Percentiles rank a stretch among this genome's conserved stretches.
phyloP scores from a whole-genome alignment of 2,329 filamentous ascomycete genomes.

The Cercospora sojina region DNA sequence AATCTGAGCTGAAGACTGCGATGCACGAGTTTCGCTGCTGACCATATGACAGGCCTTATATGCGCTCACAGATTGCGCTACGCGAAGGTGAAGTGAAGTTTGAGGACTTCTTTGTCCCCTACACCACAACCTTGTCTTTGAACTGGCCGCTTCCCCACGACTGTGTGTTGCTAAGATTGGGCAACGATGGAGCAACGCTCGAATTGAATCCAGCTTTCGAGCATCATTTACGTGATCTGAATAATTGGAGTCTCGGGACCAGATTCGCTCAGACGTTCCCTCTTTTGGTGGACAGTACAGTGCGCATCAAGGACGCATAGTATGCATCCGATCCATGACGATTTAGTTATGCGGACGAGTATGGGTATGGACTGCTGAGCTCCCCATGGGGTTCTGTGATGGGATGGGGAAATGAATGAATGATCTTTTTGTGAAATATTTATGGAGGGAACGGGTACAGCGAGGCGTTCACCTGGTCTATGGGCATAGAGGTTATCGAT shows the following conservation, averaged over 20 bases:
- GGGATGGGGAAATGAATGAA: not conserved
- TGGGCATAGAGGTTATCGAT: not conserved
- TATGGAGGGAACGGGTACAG: not conserved
- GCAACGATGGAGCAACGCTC: conserved; percentile 52
- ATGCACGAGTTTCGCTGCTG: not conserved
- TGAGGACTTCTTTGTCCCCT: conserved; percentile 80
- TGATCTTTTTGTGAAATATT: not conserved
- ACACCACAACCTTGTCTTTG: conserved; percentile 70
- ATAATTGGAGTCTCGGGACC: conserved; percentile 79
- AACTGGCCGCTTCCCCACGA: conserved; percentile 82
- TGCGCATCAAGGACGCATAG: conserved; percentile 31
- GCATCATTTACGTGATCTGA: conserved; percentile 68
- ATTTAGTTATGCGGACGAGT: not conserved
- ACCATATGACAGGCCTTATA: conserved; percentile 54
- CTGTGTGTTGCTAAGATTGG: conserved; percentile 58
- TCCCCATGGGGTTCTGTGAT: not conserved
- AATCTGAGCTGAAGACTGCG: not conserved
- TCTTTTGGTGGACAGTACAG: conserved; percentile 33
- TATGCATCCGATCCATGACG: not conserved
- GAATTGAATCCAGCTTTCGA: conserved; percentile 87
- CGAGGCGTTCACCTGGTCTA: not conserved
- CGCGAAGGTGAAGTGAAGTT: conserved; percentile 54
- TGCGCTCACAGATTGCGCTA: conserved; percentile 63
- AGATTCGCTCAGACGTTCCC: conserved; percentile 37
- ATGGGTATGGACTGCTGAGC: not conserved